phyloP scores from a whole-genome alignment of 2,329 filamentous ascomycete genomes.

The Xylaria sp. region DNA sequence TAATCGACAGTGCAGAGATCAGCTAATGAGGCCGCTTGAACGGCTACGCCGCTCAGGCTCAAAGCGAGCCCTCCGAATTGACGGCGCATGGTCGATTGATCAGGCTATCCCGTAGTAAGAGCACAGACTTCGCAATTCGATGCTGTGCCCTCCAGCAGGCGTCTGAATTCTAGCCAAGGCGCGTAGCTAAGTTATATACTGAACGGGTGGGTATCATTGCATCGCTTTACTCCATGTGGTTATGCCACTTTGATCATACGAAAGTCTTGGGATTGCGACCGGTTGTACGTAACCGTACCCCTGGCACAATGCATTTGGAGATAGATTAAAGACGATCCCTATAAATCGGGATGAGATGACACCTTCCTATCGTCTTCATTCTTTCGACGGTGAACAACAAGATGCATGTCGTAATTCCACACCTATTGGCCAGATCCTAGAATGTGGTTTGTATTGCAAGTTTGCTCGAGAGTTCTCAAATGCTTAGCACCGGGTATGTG shows the following conservation, averaged over 20 bases:
- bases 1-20: constrained; percentile 38
- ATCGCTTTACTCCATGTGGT: constrained; percentile 3
- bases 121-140: constrained; percentile 1
- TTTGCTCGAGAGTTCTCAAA: background rate
- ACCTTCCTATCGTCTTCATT: background rate
- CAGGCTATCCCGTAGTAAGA: background rate
- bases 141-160: background rate
- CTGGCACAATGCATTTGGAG: constrained; percentile 25
- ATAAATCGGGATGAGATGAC: constrained; percentile 7
- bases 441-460: background rate
- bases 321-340: constrained; percentile 24
- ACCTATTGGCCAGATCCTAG: background rate
- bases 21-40: constrained; percentile 18
- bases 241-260: constrained; percentile 3
- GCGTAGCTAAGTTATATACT: constrained; percentile 14
- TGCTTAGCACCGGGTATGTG: constrained; percentile 5
- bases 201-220: constrained; percentile 4
- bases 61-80: constrained; percentile 10
- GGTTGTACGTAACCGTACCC: constrained; percentile 25
- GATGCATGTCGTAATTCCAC: background rate
- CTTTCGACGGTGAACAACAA: background rate
- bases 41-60: constrained; percentile 8
- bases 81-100: constrained; percentile 21
- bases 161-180: constrained; percentile 1
- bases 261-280: background rate